These are phyloP conservation scores for Mycena rebaudengoi DNA, from an alignment of 768 basidiomycete genomes.

Conservation along the genomic window DNA sequence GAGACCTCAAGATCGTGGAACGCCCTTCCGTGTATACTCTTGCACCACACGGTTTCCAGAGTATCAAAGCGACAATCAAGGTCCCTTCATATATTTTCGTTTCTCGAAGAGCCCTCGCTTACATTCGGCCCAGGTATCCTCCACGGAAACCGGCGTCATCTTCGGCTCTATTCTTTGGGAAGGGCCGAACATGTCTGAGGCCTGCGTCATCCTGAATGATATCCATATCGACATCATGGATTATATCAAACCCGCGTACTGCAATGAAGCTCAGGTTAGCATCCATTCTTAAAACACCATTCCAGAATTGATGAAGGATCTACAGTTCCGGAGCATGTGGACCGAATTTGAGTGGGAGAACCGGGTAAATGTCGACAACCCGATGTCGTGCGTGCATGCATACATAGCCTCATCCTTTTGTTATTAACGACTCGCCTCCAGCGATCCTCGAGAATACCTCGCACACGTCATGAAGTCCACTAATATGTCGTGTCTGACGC, in stretches of 20 bases:
- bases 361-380: constrained; percentile 90
- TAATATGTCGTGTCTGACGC: constrained; percentile 97
- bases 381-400: constrained; percentile 72
- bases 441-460: constrained; percentile 89
- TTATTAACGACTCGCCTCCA: constrained; percentile 35
- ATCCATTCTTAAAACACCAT: not conserved
- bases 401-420: not conserved
- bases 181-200: constrained; percentile 85
- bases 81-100: constrained; percentile 36
- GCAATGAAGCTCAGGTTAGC: constrained; percentile 90
- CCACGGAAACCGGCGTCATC: constrained; percentile 98
- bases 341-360: constrained; percentile 99
- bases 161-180: constrained; percentile 99
- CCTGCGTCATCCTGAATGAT: constrained; percentile 94
- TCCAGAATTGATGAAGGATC: not conserved
- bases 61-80: constrained; percentile 98
- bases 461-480: constrained; percentile 96
- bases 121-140: constrained; percentile 70
- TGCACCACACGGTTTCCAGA: constrained; percentile 97
- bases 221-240: constrained; percentile 99
- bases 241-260: constrained; percentile 96
- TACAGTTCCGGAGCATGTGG: constrained; percentile 96
- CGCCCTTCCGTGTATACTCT: constrained; percentile 94
- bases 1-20: constrained; percentile 96
- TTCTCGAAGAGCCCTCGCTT: not conserved